These are phyloP conservation scores for Thermomucor indicae-seudaticae DNA, from an alignment of 371 early-diverging fungal genomes.

Conservation along the genomic window DNA sequence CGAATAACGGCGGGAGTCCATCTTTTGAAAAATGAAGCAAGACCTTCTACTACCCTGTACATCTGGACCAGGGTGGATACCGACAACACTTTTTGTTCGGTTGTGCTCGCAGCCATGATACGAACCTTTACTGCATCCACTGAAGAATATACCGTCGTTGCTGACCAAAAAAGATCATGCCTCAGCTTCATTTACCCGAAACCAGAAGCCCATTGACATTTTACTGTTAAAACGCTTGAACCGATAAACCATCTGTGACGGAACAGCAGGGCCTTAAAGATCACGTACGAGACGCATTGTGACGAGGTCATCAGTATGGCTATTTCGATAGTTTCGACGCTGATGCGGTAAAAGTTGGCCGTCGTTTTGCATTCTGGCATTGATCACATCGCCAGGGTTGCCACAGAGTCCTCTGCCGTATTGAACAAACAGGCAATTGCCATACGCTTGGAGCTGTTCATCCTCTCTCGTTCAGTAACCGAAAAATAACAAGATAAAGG, in stretches of 20 bases:
- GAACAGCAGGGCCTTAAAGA: conserved; percentile 51
- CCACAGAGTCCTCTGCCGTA: conserved; percentile 61
- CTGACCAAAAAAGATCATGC: conserved; percentile 34
- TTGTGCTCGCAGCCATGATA: conserved; percentile 52
- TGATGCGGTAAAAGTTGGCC: conserved; percentile 54
- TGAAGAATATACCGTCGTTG: conserved; percentile 66
- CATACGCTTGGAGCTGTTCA: conserved; percentile 26
- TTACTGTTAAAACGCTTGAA: conserved; percentile 58
- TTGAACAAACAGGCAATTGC: conserved; percentile 46
- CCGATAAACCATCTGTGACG: conserved; percentile 41
- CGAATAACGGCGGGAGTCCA: conserved; percentile 65
- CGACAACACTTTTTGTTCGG: conserved; percentile 14
- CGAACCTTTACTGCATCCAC: conserved; percentile 74
- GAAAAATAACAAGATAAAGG: background rate
- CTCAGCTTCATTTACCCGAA: background rate
- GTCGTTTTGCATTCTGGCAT: conserved; percentile 71
- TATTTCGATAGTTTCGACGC: conserved; percentile 56
- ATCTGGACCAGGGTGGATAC: conserved; percentile 53
- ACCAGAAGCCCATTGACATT: conserved; percentile 56
- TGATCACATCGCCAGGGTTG: conserved; percentile 74
- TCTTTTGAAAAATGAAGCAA: conserved; percentile 66
- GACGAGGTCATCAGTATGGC: conserved; percentile 65
- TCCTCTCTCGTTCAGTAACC: conserved; percentile 20
- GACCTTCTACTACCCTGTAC: conserved; percentile 56
- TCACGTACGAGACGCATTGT: conserved; percentile 59